phyloP scores from a whole-genome alignment of 78 protist species.

The Dictyostelium capitatum region DNA sequence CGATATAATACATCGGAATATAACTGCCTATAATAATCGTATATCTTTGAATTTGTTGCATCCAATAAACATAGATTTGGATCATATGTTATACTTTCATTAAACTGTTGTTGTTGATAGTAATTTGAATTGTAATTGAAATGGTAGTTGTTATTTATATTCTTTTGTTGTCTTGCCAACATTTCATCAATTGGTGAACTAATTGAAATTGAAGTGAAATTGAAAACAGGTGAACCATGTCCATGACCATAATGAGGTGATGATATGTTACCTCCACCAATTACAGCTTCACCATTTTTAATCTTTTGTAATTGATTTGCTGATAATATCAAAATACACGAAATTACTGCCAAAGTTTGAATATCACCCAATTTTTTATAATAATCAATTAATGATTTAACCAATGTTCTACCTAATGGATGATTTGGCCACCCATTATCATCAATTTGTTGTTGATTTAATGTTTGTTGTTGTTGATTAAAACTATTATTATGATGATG shows the following conservation, averaged over 20 bases:
- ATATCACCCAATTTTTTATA: slow-evolving; percentile 65
- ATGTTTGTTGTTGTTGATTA: background rate
- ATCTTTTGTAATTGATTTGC: slow-evolving; percentile 34
- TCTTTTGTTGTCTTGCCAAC: slow-evolving; percentile 13
- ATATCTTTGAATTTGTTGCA: slow-evolving; percentile 23
- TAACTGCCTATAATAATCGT: slow-evolving; percentile 24
- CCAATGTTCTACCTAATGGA: slow-evolving; percentile 69
- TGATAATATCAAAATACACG: slow-evolving; percentile 51
- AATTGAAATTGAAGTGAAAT: slow-evolving; percentile 3
- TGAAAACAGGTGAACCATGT: background rate
- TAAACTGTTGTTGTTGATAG: slow-evolving; percentile 1
- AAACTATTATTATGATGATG: background rate
- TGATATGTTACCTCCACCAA: background rate
- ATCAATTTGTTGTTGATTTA: background rate
- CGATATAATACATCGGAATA: slow-evolving; percentile 54
- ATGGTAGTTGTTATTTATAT: background rate
- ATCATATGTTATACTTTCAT: background rate
- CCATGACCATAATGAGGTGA: background rate
- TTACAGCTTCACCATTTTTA: background rate
- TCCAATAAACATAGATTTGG: slow-evolving; percentile 28
- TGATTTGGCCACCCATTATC: slow-evolving; percentile 69
- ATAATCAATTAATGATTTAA: slow-evolving; percentile 44
- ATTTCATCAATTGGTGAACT: background rate
- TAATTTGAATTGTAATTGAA: background rate
- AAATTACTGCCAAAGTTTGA: slow-evolving; percentile 65